Conservation (phyloP, 1,284 basidiomycete genomes). For the Melampsora americana region DNA sequence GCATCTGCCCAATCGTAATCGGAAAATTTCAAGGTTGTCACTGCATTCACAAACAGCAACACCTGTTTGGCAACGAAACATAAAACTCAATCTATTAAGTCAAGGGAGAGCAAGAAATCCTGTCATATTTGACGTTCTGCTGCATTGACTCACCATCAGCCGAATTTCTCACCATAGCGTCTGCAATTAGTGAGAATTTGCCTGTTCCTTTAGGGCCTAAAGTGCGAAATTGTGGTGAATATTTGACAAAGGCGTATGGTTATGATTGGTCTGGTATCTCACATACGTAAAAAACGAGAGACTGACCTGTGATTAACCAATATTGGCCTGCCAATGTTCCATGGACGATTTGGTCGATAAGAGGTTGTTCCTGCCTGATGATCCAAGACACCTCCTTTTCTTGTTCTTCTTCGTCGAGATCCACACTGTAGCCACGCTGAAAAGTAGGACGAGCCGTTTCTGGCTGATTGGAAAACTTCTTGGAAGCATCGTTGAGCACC, state of each 20-base stretch:
- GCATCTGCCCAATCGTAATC: slow-evolving; percentile 38
- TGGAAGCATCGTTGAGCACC: slow-evolving; percentile 34
- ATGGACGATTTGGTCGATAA: slow-evolving; percentile 42
- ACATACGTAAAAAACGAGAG: not conserved
- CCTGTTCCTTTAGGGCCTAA: slow-evolving; percentile 42
- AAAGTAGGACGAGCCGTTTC: slow-evolving; percentile 25
- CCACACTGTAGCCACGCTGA: not conserved
- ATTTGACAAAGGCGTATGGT: too few relatives aligned
- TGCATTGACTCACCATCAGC: slow-evolving; percentile 20
- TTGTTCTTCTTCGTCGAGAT: slow-evolving; percentile 15
- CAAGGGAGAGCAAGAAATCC: too few relatives aligned
- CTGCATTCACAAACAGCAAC: slow-evolving; percentile 44
- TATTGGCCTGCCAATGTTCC: slow-evolving; percentile 40
- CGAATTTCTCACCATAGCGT: slow-evolving; percentile 41
- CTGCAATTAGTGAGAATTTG: slow-evolving; percentile 42
- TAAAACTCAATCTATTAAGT: not conserved
- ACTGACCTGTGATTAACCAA: slow-evolving; percentile 39
- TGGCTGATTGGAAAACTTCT: slow-evolving; percentile 13
- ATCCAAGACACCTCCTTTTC: slow-evolving; percentile 27
- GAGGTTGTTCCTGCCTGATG: slow-evolving; percentile 20
- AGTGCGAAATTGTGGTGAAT: not conserved
- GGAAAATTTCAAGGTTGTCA: slow-evolving; percentile 40
- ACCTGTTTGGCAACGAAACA: slow-evolving; percentile 15
- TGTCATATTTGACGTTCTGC: too few relatives aligned
- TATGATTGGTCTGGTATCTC: too few relatives aligned